Base-by-base conservation (phyloP, 768 basidiomycete genomes). In the Boletus speciosus region DNA sequence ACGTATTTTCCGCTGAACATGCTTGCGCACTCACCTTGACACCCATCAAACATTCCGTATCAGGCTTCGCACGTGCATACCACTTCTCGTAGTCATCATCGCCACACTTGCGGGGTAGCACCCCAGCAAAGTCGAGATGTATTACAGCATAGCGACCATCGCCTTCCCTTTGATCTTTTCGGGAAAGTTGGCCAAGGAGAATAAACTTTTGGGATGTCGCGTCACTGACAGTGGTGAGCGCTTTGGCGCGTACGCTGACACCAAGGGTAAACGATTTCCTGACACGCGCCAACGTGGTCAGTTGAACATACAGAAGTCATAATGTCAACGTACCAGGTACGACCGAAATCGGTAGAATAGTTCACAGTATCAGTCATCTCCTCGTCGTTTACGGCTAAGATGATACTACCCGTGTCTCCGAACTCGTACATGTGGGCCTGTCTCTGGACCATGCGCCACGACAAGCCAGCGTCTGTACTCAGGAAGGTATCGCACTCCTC, bases 201-300 rank as follows among this genome's bases (percentile, higher is more conserved):
- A 98, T 66, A 76, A 98, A 98, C 71, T 96, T 98, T 67, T 97
- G 96, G 0, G 93, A 95, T 0, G 97, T 98, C 12, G 93, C 93
- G 61, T 99, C 97, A 0, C 93, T 91, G 6, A 98, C 81, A 4
- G 93, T 97, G 39, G 88, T 85, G n/a, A 99, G 74, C 0, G 83
- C 83, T 8, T 83, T 78, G 0, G 91, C 85, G 21, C 87, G 84
- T 5, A 98, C 57, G 29, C 74, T 84, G 54, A 90, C 68, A 3
- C 84, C 90, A 48, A 95, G 73, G 12, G 88, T 71, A 56, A 90
- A 84, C 12, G 78, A 73, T 52, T 81, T 73, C 93, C 93, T 95
- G 59, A 36, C 23, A 41, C 2, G 12, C 10, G 6, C 6, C 15
- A 6, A 39, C 57, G n/a, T 34, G 29, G 39, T 62, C 6, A 50